A percentile compares a stretch with the other conserved stretches of the same genome.
phyloP scores from a whole-genome alignment of 176 grass and related monocot species.

The Areca catechu region DNA sequence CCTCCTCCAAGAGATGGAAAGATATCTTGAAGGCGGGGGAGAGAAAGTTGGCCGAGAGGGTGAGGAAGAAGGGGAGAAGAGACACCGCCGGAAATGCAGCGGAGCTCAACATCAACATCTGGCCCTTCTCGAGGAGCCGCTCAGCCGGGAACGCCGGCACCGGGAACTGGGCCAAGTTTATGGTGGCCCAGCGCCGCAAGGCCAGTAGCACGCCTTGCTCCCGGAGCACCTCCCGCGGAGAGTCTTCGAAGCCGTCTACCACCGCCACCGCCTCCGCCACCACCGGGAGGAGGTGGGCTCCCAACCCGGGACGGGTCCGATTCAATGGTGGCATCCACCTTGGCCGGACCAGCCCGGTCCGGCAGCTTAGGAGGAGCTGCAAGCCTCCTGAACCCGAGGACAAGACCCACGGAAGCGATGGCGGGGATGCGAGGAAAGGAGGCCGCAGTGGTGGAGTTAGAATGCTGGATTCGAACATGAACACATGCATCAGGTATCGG shows the following conservation, averaged over 20 bases:
- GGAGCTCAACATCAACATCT: slow-evolving; percentile 94
- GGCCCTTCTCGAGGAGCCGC: slow-evolving; percentile 92
- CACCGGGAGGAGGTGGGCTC: slow-evolving; percentile 40
- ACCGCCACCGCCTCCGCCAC: slow-evolving; percentile 26
- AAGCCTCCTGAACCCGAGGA: not conserved
- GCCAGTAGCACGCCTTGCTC: slow-evolving; percentile 85
- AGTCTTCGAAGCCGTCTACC: slow-evolving; percentile 26
- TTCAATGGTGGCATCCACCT: slow-evolving; percentile 51
- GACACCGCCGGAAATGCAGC: slow-evolving; percentile 39
- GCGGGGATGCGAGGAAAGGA: not conserved
- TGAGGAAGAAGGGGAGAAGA: slow-evolving; percentile 28
- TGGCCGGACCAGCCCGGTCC: slow-evolving; percentile 47
- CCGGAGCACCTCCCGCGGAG: slow-evolving; percentile 82
- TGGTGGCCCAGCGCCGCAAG: not conserved
- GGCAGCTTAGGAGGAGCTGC: slow-evolving; percentile 61
- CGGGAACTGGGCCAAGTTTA: not conserved
- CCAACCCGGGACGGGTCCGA: slow-evolving; percentile 25
- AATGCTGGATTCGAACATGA: slow-evolving; percentile 29
- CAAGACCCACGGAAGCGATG: too few relatives aligned
- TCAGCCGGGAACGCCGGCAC: slow-evolving; percentile 49
- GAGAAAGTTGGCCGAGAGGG: slow-evolving; percentile 41
- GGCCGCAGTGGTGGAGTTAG: slow-evolving; percentile 21
- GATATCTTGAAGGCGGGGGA: slow-evolving; percentile 55
- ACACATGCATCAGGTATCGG: slow-evolving; percentile 49
- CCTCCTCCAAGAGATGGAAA: slow-evolving; percentile 52